Evolutionary conservation across 1,284 basidiomycete species (phyloP), one percentile per base, ranked within the genome.

Genomic region (Porphyrellus sp.): DNA sequence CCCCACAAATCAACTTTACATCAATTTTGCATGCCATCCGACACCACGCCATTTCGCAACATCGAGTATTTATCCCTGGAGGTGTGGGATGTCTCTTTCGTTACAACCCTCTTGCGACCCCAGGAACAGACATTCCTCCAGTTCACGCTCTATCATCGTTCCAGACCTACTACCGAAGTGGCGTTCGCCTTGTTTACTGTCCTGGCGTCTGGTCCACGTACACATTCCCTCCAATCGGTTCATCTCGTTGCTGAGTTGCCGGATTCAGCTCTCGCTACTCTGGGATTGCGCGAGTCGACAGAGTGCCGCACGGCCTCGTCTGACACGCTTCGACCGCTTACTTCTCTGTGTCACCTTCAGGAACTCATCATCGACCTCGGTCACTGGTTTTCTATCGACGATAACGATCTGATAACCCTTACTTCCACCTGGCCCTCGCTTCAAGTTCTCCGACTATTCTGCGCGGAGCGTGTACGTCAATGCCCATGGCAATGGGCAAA

Each of bases 71-170:
- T 56, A n/a, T 16, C 4, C 3, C 30, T 57, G 44, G 23, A 34
- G 13, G 28, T 30, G 21, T 30, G 28, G 21, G 47, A 50, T 28
- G 16, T 52, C 0, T 1, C 4, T n/a, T 40, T 49, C 23, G 23
- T 55, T 23, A 37, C 30, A 1, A 15, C n/a, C 38, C 33, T 61
- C 12, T n/a, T 49, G 20, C 55, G 39, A 15, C 8, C 31, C 7
- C 34, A 47, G 11, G 35, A 21, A 4, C 49, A 60, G 24, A 18
- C 1, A 20, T 46, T 58, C 27, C 33, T 8, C 2, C n/a, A 38
- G 2, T 27, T 52, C 1, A 1, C 0, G 5, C 3, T 59, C 15
- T 5, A 1, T 1, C 11, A 30, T 21, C 12, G 2, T 8, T 38
- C 24, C 9, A 20, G 8, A 28, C 46, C 53, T 16, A 30, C 33